Evolutionary conservation across 345 rosid species (phyloP).

Genomic region (Citrus hindsii): DNA sequence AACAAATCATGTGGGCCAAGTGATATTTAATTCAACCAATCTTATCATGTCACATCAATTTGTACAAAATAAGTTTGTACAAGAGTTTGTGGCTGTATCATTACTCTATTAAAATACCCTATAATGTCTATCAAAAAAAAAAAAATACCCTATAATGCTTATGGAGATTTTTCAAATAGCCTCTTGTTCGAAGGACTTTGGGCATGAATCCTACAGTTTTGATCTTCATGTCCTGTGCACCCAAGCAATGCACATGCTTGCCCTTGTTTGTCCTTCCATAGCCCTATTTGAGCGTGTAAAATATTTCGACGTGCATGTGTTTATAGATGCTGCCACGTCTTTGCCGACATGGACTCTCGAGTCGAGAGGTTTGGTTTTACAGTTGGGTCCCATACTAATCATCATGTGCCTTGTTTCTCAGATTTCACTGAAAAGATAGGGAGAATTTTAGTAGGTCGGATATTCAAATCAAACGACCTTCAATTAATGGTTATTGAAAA

Average conservation of each 20-base stretch:
- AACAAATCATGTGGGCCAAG: no score
- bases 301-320: conserved; percentile 27
- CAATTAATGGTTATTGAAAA: conserved; percentile 24
- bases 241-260: conserved; percentile 35
- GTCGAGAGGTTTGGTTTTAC: conserved; percentile 15
- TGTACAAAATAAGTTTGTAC: no score
- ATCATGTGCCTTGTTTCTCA: conserved; percentile 30
- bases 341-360: conserved; percentile 34
- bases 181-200: conserved; percentile 7
- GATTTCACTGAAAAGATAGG: conserved; percentile 3
- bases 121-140: no score
- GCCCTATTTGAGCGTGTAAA: neutral
- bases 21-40: no score
- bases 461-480: conserved; percentile 13
- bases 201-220: conserved; percentile 12
- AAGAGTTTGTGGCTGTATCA: no score
- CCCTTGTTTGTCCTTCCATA: neutral
- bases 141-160: neutral
- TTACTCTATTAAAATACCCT: no score
- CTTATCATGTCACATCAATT: no score
- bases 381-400: conserved; percentile 25
- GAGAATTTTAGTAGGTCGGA: neutral
- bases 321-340: conserved; percentile 40
- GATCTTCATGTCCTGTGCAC: conserved; percentile 22
- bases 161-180: neutral